A percentile compares a stretch with the other conserved stretches of the same genome.
Evolutionary conservation across 139 green algal genomes (phyloP).

Genomic region (Chlorella sorokiniana): DNA sequence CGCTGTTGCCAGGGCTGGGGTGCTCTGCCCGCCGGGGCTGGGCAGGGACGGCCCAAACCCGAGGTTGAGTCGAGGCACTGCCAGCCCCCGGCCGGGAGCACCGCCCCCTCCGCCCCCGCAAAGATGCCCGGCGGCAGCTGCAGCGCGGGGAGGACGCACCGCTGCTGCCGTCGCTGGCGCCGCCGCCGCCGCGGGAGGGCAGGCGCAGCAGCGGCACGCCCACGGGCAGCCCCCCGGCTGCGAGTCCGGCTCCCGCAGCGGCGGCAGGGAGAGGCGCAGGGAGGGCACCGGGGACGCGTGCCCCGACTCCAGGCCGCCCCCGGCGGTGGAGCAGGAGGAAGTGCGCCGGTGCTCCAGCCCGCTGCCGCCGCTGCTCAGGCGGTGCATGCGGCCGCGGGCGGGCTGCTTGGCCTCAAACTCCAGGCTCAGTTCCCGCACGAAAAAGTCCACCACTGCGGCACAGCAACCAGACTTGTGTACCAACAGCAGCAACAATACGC

Average conservation of each 20-base stretch:
- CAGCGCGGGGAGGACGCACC: neutral
- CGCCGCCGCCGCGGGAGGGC: neutral
- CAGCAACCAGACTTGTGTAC: neutral
- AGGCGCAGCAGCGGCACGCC: conserved; percentile 23
- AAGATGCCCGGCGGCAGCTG: conserved; percentile 1
- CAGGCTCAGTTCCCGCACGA: conserved; percentile 56
- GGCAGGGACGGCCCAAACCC: neutral
- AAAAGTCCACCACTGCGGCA: conserved; percentile 50
- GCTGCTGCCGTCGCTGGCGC: neutral
- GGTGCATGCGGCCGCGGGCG: conserved; percentile 21
- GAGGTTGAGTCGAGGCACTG: conserved; percentile 25
- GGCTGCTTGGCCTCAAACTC: conserved; percentile 53
- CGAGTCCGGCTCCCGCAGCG: neutral
- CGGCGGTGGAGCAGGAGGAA: neutral
- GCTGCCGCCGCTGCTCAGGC: conserved; percentile 26
- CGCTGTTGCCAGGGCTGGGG: conserved; percentile 21
- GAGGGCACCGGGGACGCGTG: neutral
- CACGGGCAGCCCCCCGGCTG: neutral
- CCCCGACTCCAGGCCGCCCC: conserved; percentile 1
- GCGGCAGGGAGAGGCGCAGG: neutral
- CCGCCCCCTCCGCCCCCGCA: too few relatives aligned
- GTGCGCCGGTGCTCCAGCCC: conserved; percentile 25
- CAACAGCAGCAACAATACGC: neutral
- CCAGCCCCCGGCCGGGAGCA: neutral
- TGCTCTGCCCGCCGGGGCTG: conserved; percentile 27